Evolutionary conservation across 371 early-diverging fungal species (phyloP).

Genomic region (Synchytrium microbalum): DNA sequence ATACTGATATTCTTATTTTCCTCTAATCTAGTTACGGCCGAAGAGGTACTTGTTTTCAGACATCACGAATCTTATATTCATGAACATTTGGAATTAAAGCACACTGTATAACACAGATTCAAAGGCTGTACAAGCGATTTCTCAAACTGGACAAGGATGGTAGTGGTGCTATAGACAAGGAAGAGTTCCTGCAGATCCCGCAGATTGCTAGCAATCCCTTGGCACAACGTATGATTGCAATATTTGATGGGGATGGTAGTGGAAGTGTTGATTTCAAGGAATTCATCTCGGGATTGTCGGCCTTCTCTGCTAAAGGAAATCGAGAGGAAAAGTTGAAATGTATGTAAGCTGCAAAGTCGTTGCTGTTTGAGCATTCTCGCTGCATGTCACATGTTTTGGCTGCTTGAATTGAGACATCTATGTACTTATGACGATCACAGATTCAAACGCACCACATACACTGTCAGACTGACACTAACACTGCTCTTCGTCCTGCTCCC

Average conservation of each 20-base stretch:
- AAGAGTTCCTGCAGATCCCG: constrained; percentile 82
- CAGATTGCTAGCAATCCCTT: constrained; percentile 95
- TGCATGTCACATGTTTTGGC: background rate
- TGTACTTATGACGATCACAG: no score
- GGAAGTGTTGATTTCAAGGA: constrained; percentile 98
- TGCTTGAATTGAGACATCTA: background rate
- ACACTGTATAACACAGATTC: no score
- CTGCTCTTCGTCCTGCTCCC: background rate
- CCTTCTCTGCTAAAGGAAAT: constrained; percentile 87
- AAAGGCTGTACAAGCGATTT: constrained; percentile 93
- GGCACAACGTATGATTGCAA: constrained; percentile 87
- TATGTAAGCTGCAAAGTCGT: constrained; percentile 28
- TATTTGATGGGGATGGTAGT: constrained; percentile 94
- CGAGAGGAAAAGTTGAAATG: constrained; percentile 87
- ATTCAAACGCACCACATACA: background rate
- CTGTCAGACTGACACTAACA: constrained; percentile 6
- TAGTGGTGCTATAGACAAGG: constrained; percentile 87
- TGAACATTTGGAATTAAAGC: no score
- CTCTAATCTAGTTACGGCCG: no score
- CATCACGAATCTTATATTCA: no score
- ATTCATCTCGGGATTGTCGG: constrained; percentile 87
- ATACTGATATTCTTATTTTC: no score
- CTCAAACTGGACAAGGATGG: constrained; percentile 94
- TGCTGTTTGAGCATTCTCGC: background rate
- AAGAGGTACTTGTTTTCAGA: no score